Percentiles rank a stretch among this genome's conserved stretches.
Evolutionary conservation across 2,329 filamentous ascomycete genomes (phyloP).

Genomic region (Hymenoscyphus scutula): DNA sequence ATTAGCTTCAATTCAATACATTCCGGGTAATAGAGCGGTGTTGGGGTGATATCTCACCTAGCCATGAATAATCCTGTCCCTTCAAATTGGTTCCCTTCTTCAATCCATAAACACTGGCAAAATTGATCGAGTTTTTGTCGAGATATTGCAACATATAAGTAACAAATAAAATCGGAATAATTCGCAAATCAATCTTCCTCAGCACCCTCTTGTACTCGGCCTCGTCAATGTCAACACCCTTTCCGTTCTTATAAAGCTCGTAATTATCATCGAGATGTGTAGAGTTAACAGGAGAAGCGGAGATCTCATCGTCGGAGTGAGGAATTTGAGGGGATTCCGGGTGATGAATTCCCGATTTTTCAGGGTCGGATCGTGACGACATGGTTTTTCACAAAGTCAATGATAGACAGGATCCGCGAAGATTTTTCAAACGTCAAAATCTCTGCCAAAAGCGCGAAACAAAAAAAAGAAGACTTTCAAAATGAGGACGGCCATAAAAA

Average conservation of each 20-base stretch:
- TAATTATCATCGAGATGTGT: slow-evolving; percentile 40
- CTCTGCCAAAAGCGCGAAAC: background rate
- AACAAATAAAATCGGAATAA: slow-evolving; percentile 56
- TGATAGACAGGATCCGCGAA: no score
- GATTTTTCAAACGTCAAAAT: background rate
- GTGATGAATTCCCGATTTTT: background rate
- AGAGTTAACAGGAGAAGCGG: slow-evolving; percentile 23
- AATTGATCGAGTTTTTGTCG: slow-evolving; percentile 56
- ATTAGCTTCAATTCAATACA: background rate
- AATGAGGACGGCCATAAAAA: background rate
- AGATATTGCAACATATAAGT: slow-evolving; percentile 61
- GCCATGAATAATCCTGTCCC: slow-evolving; percentile 33
- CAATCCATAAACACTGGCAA: slow-evolving; percentile 42
- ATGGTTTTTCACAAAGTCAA: background rate
- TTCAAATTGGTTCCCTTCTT: slow-evolving; percentile 22
- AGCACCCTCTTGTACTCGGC: slow-evolving; percentile 38
- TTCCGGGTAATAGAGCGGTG: background rate
- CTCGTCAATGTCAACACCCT: slow-evolving; percentile 29
- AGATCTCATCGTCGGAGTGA: slow-evolving; percentile 11
- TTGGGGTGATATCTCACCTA: slow-evolving; percentile 15
- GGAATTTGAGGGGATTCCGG: background rate
- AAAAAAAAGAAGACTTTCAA: background rate
- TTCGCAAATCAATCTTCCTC: slow-evolving; percentile 53
- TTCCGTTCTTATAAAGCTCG: slow-evolving; percentile 37
- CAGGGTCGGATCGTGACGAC: background rate